Base-by-base conservation (phyloP, 768 basidiomycete species). In the Terana coerulea region DNA sequence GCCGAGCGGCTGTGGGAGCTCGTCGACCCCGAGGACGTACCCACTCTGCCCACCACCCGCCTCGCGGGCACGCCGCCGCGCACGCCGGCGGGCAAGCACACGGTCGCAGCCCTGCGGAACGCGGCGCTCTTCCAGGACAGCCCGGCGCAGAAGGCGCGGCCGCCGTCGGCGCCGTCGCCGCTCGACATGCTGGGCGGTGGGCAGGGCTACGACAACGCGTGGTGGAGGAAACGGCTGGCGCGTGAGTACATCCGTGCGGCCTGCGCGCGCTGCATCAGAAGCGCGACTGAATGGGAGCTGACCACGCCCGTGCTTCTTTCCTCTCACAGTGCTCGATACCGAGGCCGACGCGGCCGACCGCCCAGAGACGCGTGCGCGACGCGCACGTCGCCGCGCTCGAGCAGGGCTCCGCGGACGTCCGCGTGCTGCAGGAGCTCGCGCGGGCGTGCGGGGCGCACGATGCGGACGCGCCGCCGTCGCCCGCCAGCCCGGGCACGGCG, bases 1-100 rank as follows among this genome's bases (percentile, higher is more conserved):
- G 95, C 95, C 0, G 86, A 91, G 64, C 79, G 91, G 43, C 69
- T 98, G 24, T 65, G 95, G 33, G 95, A 97, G 65, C 76, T 95
- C 14, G 86, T 90, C 11, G 89, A 92, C 55, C 80, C 86, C 12
- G 89, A 91, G 41, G 86, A 83, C 11, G 83, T 82, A n/a, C n/a
- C n/a, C n/a, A n/a, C n/a, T n/a, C n/a, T n/a, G n/a, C 22, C 28
- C 62, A 47, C 61, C 50, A 49, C 57, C 62, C 45, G 11, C n/a
- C n/a, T n/a, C n/a, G n/a, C n/a, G n/a, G n/a, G n/a, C n/a, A n/a
- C 12, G 19, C 65, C 73, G 5, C 89, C 86, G 8, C 67, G 75
- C 47, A 93, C 91, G 0, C 91, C 91, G 14, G 70, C 76, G 28
- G 82, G 76, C 64, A 77, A 77, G 56, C 76, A 72, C 41, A 70